Evolutionary conservation across 208 protist genomes (phyloP).

Genomic region (Naegleria lovaniensis): DNA sequence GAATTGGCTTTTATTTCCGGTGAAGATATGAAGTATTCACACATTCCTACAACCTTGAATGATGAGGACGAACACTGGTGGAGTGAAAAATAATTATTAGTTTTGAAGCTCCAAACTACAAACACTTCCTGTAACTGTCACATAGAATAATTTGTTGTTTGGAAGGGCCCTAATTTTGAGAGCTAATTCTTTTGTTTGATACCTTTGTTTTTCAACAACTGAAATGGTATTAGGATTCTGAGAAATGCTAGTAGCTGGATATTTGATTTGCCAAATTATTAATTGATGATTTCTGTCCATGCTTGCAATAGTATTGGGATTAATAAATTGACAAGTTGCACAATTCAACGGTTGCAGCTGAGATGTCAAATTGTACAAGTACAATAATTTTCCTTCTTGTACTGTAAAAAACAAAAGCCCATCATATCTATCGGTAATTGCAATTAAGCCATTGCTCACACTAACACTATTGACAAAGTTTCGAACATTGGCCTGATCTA

Average conservation of each 20-base stretch:
- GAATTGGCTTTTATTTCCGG: conserved; percentile 19
- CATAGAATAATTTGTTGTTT: background rate
- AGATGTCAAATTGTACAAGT: background rate
- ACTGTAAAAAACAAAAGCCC: background rate
- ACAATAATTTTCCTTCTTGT: background rate
- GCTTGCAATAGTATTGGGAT: background rate
- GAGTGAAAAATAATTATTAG: background rate
- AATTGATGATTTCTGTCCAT: background rate
- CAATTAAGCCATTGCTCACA: background rate
- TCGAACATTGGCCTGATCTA: background rate
- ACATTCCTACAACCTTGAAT: conserved; percentile 18
- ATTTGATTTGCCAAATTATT: background rate
- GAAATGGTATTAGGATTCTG: background rate
- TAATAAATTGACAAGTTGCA: background rate
- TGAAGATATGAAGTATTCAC: conserved; percentile 26
- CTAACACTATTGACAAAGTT: background rate
- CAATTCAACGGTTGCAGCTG: background rate
- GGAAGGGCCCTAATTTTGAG: background rate
- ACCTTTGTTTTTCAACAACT: background rate
- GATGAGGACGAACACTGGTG: conserved; percentile 23
- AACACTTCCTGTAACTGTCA: background rate
- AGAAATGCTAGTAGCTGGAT: background rate
- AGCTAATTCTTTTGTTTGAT: background rate
- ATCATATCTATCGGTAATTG: background rate
- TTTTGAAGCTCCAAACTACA: background rate